Base-by-base conservation (phyloP, 495 filamentous ascomycete genomes). In the Xylaria venustula region DNA sequence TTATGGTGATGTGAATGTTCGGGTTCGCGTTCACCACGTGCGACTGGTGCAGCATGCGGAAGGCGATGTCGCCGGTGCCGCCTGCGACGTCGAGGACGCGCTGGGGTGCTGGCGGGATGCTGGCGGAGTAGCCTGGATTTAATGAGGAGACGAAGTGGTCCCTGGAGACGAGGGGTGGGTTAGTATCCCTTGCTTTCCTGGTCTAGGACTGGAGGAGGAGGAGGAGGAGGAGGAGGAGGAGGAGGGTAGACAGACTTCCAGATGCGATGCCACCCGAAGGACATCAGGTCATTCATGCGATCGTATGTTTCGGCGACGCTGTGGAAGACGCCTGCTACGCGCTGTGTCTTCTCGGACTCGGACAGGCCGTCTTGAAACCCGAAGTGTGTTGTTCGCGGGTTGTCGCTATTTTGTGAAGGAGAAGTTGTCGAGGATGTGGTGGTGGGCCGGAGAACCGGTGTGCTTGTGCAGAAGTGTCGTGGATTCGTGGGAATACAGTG, bases 201-300 rank as follows among this genome's bases (percentile, higher is more conserved):
- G n/a, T 23, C 3, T 20, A 7, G 9, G 7, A 19, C 37, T 19
- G 15, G 0, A 22, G 26, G 1, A 44, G 22, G 17, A n/a, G 19
- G 11, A 12, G 7, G 37, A 5, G 22, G 15, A 48, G 14, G 46
- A 17, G 23, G 23, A 22, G 26, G 36, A 55, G 49, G 32, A 30
- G 34, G 41, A 37, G 26, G 17, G 11, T 36, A 47, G 54, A 67
- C 74, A 17, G 45, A 77, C 76, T 98, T 98, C 94, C 94, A 98
- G 49, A 98, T 79, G 15, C 94, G 90, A 76, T 98, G 94, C 77
- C 96, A 92, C 36, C 92, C 92, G 25, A 98, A 86, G 42, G 93
- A 97, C 94, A 98, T 98, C 51, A 97, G 85, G 74, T 98, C 94
- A 83, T 98, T 98, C 94, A 98, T 98, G 64, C 86, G 86, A 73